Evolutionary conservation across 202 grass and related monocot genomes (phyloP).

Genomic region (Panicum hallii): DNA sequence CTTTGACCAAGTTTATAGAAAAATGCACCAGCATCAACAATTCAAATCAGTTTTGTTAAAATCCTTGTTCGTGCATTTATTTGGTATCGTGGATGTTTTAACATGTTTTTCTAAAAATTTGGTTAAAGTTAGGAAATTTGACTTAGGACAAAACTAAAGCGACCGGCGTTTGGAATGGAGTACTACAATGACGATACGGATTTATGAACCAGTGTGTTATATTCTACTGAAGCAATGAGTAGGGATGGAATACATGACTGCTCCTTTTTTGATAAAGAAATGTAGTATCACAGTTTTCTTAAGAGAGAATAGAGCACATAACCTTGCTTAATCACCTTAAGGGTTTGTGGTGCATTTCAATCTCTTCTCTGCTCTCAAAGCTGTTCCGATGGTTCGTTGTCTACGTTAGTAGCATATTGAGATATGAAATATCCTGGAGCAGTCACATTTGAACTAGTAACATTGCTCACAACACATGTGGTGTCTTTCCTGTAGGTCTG

Average conservation of each 20-base stretch:
- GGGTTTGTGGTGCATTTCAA: background rate
- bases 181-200: background rate
- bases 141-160: too few relatives aligned
- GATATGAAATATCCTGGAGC: background rate
- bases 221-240: background rate
- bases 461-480: conserved; percentile 38
- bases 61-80: too few relatives aligned
- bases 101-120: background rate
- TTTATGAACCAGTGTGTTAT: background rate
- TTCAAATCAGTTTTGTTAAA: too few relatives aligned
- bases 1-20: background rate
- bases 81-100: too few relatives aligned
- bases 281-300: background rate
- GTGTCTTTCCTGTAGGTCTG: conserved; percentile 64
- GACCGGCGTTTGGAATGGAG: background rate
- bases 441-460: background rate
- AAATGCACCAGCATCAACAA: background rate
- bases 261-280: background rate
- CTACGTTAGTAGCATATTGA: background rate
- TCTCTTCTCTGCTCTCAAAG: background rate
- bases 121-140: background rate
- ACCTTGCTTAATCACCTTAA: background rate
- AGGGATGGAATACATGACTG: background rate
- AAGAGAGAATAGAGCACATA: background rate
- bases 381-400: background rate